A percentile compares a stretch with the other conserved stretches of the same genome.
Conservation (phyloP, 495 filamentous ascomycete genomes). For the Glarea lozoyensis region DNA sequence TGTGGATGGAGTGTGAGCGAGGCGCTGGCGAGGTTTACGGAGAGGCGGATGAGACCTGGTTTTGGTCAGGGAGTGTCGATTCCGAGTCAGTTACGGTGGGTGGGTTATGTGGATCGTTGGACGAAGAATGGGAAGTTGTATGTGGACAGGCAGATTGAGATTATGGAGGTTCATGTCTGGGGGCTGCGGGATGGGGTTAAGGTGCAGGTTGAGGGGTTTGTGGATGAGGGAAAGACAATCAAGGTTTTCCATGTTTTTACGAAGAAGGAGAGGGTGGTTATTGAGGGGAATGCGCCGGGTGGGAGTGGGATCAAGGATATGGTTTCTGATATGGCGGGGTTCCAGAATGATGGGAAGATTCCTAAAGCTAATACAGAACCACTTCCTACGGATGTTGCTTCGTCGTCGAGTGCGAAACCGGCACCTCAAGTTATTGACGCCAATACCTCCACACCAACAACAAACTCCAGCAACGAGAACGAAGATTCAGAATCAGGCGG, state of each 20-base stretch:
- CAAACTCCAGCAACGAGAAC: background rate
- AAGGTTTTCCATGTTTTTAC: conserved; percentile 75
- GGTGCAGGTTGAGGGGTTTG: conserved; percentile 75
- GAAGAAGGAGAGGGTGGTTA: conserved; percentile 60
- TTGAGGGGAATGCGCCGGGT: conserved; percentile 47
- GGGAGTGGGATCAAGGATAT: conserved; percentile 37
- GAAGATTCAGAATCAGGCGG: conserved; percentile 31
- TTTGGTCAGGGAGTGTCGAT: conserved; percentile 92
- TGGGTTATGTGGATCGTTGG: conserved; percentile 89
- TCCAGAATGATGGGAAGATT: conserved; percentile 15
- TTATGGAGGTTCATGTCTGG: conserved; percentile 85
- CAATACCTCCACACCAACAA: background rate
- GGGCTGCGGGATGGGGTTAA: conserved; percentile 83
- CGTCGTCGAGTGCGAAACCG: background rate
- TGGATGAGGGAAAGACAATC: conserved; percentile 80
- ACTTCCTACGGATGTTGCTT: background rate
- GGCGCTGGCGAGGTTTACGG: conserved; percentile 76
- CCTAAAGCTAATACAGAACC: background rate
- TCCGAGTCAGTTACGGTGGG: conserved; percentile 80
- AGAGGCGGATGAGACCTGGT: conserved; percentile 75
- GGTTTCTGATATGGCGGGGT: conserved; percentile 43
- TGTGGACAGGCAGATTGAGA: conserved; percentile 73
- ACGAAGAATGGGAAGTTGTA: conserved; percentile 63
- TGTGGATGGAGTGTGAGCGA: conserved; percentile 75
- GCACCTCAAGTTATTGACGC: no score